Evolutionary conservation across 805 yeast species (phyloP), one percentile per base, ranked within the genome.

Genomic region (Sungouiozyma intestinalis): DNA sequence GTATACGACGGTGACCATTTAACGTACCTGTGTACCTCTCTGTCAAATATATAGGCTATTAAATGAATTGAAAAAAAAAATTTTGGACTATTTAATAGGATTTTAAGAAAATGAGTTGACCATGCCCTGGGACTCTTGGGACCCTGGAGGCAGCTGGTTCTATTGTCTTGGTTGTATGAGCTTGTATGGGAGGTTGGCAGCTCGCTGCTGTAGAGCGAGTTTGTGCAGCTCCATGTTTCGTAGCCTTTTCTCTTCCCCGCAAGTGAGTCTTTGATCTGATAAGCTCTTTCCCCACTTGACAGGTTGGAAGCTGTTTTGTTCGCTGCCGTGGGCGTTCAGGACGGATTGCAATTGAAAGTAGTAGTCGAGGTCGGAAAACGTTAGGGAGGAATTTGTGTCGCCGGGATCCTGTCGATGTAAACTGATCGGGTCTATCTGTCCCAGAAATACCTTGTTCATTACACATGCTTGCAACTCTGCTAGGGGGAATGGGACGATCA

Each of bases 401-500:
- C 35, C 35, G 9, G 16, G 16, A 16, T 15, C 9, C 18, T 16
- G 7, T 6, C 35, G 18, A 33, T 16, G 18, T 16, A 15, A 68
- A 35, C 1, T 87, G 86, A 13, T 79, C 58, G 29, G 29, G 14
- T 48, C 11, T 2, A 83, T 55, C 35, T 77, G 66, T 0, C 79
- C 79, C 3, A 74, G 57, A 63, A 81, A 76, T 2, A 77, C 76
- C 44, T 86, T 67, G 2, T 83, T 74, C 24, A 83, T 64, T 53
- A 79, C 71, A 6, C 78, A 67, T 0, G 82, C 85, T 54, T 84
- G 92, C 39, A 74, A 64, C 51, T 74, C 79, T 14, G 81, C 72
- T 1, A 73, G 62, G 40, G 84, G 68, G 46, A 79, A 77, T 4
- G 86, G 84, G 0, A 81, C 62, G 3, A 77, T 76, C 47, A 74